Evolutionary conservation across 192 early-diverging fungal species (phyloP).

Genomic region (Backusella circina): DNA sequence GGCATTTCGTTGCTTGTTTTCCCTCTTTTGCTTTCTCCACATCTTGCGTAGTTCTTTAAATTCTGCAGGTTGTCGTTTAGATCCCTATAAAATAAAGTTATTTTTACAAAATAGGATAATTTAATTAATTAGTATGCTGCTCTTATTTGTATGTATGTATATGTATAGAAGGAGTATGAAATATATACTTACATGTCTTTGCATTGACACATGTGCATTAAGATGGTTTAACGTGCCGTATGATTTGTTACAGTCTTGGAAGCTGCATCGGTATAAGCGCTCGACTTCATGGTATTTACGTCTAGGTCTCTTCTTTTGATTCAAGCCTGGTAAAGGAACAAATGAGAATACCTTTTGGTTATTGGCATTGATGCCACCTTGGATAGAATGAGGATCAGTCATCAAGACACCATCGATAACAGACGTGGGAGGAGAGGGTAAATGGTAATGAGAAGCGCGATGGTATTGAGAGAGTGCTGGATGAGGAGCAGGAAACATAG

Average conservation of each 20-base stretch:
- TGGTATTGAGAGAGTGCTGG: not conserved
- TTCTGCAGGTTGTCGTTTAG: conserved; percentile 37
- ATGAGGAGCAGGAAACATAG: conserved; percentile 9
- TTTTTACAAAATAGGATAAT: conserved; percentile 21
- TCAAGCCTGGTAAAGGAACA: conserved; percentile 44
- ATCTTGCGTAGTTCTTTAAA: conserved; percentile 56
- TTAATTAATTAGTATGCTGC: conserved; percentile 30
- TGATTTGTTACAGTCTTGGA: conserved; percentile 47
- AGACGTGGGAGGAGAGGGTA: conserved; percentile 18
- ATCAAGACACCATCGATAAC: conserved; percentile 8
- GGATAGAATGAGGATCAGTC: not conserved
- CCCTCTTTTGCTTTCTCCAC: conserved; percentile 51
- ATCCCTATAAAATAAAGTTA: not conserved
- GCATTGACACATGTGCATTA: conserved; percentile 58
- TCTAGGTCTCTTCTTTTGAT: conserved; percentile 52
- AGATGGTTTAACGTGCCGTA: conserved; percentile 60
- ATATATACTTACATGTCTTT: conserved; percentile 46
- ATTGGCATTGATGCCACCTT: not conserved
- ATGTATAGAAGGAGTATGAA: conserved; percentile 7
- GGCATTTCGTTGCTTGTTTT: conserved; percentile 19
- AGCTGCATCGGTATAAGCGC: conserved; percentile 51
- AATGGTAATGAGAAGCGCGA: conserved; percentile 2
- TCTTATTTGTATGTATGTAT: not conserved
- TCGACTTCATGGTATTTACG: conserved; percentile 58
- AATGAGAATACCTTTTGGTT: conserved; percentile 39